Conservation (phyloP, 148 eudicot genomes). For the Amaranthus cruentus region DNA sequence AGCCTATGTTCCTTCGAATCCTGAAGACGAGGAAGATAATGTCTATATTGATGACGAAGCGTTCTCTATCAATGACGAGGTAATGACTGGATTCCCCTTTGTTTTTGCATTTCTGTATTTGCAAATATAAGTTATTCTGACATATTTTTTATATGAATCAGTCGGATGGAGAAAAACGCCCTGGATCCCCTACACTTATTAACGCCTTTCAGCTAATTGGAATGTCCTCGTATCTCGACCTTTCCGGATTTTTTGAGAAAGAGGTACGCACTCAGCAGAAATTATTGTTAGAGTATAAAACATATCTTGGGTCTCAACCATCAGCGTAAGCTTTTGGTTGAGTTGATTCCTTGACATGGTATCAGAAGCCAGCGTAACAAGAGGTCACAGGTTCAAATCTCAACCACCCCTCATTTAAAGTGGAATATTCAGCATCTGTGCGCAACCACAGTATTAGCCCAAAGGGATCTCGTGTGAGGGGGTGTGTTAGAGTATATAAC, state of each 20-base stretch:
- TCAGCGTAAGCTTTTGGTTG: background rate
- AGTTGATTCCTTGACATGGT: background rate
- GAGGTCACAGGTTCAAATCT: too few relatives aligned
- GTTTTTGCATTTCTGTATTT: background rate
- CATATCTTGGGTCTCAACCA: too few relatives aligned
- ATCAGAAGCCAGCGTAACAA: too few relatives aligned
- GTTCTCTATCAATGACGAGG: constrained; percentile 45
- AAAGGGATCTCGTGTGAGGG: too few relatives aligned
- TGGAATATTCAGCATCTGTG: too few relatives aligned
- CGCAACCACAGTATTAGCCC: too few relatives aligned
- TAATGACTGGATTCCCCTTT: constrained; percentile 16
- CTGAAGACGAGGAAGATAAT: constrained; percentile 45
- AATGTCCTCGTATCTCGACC: constrained; percentile 90
- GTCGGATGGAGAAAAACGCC: constrained; percentile 48
- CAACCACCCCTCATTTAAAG: too few relatives aligned
- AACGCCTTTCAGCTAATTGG: constrained; percentile 95
- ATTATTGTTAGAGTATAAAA: too few relatives aligned
- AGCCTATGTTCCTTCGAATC: constrained; percentile 49
- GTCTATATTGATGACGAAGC: constrained; percentile 51
- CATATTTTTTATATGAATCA: constrained; percentile 23
- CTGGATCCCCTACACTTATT: constrained; percentile 49
- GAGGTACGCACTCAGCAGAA: constrained; percentile 39
- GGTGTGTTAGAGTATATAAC: too few relatives aligned
- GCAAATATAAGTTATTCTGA: too few relatives aligned
- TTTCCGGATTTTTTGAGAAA: constrained; percentile 94